Evolutionary conservation across 2,329 filamentous ascomycete species (phyloP), one percentile per base, ranked within the genome.

Genomic region (Aspergillus uvarum): DNA sequence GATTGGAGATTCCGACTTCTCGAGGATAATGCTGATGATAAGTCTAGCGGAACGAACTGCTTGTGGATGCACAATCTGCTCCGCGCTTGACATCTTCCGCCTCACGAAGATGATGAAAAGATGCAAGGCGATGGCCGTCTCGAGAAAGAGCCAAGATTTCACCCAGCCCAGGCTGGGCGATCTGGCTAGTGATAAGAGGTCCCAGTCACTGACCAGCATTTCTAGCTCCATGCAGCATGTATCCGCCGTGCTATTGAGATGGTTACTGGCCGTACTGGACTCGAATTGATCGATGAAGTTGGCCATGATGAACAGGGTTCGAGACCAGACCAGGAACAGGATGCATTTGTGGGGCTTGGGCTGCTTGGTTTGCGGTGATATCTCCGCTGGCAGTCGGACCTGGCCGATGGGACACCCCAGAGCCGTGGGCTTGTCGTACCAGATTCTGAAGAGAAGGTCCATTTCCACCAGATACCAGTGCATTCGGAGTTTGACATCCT

Each of bases 341-440:
- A 53, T 48, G 14, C 48, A 52, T 10, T 47, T 24, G 7, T 19
- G 5, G 2, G 16, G 48, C 5, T 58, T 58, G 3, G 49, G 55
- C 49, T 58, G 56, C n/a, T 29, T 12, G 5, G 47, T 51, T 5
- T 44, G 44, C 19, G 53, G 51, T 19, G 48, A 47, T 19, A 56
- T 48, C 12, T 26, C 19, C 1, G 26, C 12, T 8, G 58, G 52
- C n/a, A 56, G 26, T 11, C 52, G 14, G 32, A 56, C 58, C 21
- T 59, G 44, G 1, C 16, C 24, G 5, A 44, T 10, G 1, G 52
- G 14, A 14, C 52, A 26, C 4, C 16, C 14, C 5, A 59, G 52
- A 8, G 52, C 51, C 14, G 21, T 29, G 14, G 58, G 58, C 22
- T 59, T 59, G 21, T 59, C 58, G 35, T 59, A 59, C 52, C 58